These are phyloP conservation scores for Suillus paluster DNA, from an alignment of 768 basidiomycete genomes.

Conservation along the genomic window DNA sequence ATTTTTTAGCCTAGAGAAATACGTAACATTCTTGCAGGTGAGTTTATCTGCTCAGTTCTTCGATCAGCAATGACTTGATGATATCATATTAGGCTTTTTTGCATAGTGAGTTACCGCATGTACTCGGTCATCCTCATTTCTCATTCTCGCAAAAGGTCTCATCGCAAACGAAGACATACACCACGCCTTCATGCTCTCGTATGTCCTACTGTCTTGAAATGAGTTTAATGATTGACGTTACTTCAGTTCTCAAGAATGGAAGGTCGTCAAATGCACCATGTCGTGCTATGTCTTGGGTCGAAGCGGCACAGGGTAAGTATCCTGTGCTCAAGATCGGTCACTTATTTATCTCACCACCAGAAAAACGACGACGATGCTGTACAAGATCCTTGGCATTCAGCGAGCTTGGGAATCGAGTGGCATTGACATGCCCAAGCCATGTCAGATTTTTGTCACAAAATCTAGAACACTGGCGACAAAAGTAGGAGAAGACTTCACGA, in stretches of 20 bases:
- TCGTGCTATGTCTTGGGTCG: constrained; percentile 73
- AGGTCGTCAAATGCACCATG: constrained; percentile 58
- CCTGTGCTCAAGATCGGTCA: neutral
- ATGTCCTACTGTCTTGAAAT: constrained; percentile 4
- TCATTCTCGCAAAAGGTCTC: constrained; percentile 20
- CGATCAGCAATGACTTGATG: neutral
- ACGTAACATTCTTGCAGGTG: constrained; percentile 33
- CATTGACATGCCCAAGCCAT: constrained; percentile 47
- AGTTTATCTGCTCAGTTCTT: neutral
- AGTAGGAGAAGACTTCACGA: constrained; percentile 66
- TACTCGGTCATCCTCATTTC: neutral
- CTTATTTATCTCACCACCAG: constrained; percentile 33
- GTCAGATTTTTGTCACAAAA: constrained; percentile 76
- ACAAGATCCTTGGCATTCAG: constrained; percentile 75
- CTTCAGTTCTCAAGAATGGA: constrained; percentile 49
- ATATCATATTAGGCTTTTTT: constrained; percentile 23
- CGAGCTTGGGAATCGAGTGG: constrained; percentile 48
- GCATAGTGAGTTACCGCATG: constrained; percentile 17
- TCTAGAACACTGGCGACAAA: constrained; percentile 66
- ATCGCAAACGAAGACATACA: constrained; percentile 26
- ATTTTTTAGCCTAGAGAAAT: constrained; percentile 44
- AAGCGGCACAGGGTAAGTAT: constrained; percentile 71
- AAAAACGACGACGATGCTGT: constrained; percentile 78
- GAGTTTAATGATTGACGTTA: constrained; percentile 18
- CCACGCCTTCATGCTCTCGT: constrained; percentile 31